These are phyloP conservation scores for Teratosphaeria viscida DNA, from an alignment of 2,329 filamentous ascomycete genomes.

Conservation along the genomic window DNA sequence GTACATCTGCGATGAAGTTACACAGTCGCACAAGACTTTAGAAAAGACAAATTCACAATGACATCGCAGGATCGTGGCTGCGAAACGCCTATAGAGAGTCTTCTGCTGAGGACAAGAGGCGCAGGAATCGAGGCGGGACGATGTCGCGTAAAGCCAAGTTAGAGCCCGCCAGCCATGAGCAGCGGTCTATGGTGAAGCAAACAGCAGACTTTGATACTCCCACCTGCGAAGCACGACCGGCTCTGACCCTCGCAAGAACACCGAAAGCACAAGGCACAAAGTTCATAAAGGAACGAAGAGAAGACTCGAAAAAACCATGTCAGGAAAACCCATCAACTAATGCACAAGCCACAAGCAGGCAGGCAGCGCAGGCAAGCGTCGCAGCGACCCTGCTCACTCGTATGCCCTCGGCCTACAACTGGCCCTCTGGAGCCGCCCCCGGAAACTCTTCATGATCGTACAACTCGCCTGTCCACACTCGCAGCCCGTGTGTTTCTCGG, in stretches of 20 bases:
- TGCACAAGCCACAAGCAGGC: not conserved
- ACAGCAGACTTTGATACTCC: too few species aligned
- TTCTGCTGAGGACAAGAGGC: too few species aligned
- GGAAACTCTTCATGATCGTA: constrained; percentile 1
- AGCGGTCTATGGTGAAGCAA: too few species aligned
- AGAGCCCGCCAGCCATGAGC: not conserved
- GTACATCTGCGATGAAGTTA: too few species aligned
- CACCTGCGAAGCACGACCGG: too few species aligned
- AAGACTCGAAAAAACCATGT: not conserved
- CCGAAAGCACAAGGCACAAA: not conserved
- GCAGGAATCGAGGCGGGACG: too few species aligned
- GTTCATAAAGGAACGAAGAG: not conserved
- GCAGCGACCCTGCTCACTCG: not conserved
- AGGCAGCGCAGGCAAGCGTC: not conserved
- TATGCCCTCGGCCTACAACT: not conserved
- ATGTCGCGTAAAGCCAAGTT: not conserved
- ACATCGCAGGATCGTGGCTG: too few species aligned
- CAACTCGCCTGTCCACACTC: not conserved
- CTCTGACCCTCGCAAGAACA: too few species aligned
- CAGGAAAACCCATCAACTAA: not conserved
- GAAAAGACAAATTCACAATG: too few species aligned
- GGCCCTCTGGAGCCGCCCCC: not conserved
- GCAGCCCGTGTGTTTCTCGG: not conserved
- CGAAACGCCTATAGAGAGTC: too few species aligned
- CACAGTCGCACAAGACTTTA: too few species aligned